Conservation (phyloP, 345 rosid species). For the Citrus maxima region DNA sequence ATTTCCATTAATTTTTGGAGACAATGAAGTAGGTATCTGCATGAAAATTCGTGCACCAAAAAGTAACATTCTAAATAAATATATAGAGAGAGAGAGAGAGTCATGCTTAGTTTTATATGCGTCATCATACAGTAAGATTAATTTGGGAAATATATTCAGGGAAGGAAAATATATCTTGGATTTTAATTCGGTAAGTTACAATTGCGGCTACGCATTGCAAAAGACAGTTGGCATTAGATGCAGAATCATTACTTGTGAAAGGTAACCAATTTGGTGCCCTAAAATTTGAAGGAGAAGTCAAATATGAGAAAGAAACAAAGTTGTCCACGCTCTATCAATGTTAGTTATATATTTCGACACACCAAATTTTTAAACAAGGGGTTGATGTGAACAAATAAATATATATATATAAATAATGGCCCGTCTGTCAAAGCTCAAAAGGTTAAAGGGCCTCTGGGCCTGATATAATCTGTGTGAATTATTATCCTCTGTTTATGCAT, state of each 20-base stretch:
- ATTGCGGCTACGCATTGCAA: neutral
- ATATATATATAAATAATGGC: too few species aligned
- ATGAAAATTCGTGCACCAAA: too few species aligned
- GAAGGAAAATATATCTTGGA: neutral
- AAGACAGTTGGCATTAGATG: neutral
- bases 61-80: too few species aligned
- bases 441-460: too few species aligned
- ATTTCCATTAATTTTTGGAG: too few species aligned
- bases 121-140: too few species aligned
- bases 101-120: too few species aligned
- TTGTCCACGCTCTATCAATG: neutral
- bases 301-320: neutral
- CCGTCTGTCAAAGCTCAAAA: too few species aligned
- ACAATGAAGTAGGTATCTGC: too few species aligned
- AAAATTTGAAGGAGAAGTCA: neutral
- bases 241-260: neutral
- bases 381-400: neutral
- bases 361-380: neutral
- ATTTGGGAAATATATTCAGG: neutral
- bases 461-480: too few species aligned
- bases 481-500: too few species aligned
- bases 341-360: neutral
- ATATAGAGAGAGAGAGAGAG: too few species aligned
- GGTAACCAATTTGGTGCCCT: neutral
- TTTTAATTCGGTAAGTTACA: neutral